Base-by-base conservation (phyloP, 768 basidiomycete species). In the Mrakia hoshinonis region DNA sequence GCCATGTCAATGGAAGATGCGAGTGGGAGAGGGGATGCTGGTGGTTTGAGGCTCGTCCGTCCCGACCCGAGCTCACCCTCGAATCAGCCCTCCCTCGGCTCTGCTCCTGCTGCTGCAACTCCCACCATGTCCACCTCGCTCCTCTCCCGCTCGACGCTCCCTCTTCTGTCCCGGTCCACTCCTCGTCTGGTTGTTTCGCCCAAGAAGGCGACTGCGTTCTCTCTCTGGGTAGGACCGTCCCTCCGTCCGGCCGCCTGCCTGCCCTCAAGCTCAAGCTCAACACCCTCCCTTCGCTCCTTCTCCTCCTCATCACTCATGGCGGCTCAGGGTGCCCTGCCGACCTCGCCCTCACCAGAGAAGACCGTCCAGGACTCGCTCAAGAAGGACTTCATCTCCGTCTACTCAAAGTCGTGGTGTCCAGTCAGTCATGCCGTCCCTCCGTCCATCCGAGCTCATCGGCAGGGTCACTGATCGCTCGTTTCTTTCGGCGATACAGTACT, bases 191-290 rank as follows among this genome's bases (percentile, higher is more conserved):
- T 15, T 24, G 48, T 29, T 11, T 36, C 52, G 5, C 22, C 54
- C 52, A n/a, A 34, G 26, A 58, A 68, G 39, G 31, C 52, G 6
- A 43, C 38, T 5, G 15, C 39, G 34, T 68, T 68, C 55, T 68
- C 67, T 15, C 67, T 68, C 26, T 68, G 67, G 67, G 67, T 68
- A 47, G 38, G 67, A 46, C 48, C 51, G 36, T 54, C 47, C 58
- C 54, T 4, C 38, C 12, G n/a, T 39, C 43, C 62, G 22, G 2
- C 20, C 52, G 12, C 54, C 12, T 61, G 22, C 36, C n/a, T 38
- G 36, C 15, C 24, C 49, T 51, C 58, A 38, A 61, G 58, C 58
- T 61, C 58, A 61, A 49, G 18, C 4, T 51, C 47, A 22, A 26
- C 29, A 43, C 20, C 66, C 36, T n/a, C 22, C 22, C 31, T 29